Evolutionary conservation across 2,329 filamentous ascomycete species (phyloP).

Genomic region (Penicillium sp.): DNA sequence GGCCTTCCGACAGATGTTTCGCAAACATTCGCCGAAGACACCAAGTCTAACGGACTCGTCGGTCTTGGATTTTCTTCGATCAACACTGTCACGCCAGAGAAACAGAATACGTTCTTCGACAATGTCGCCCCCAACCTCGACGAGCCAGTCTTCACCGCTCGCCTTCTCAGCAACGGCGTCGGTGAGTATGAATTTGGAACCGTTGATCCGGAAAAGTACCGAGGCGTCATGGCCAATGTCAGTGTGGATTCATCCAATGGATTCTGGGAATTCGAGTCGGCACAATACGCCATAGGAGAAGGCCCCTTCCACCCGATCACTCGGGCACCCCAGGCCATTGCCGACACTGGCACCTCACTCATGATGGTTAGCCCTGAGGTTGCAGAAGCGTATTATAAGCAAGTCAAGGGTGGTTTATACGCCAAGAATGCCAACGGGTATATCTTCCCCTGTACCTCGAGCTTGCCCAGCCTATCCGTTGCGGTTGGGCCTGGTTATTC

Average conservation of each 20-base stretch:
- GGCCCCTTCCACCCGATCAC: conserved; percentile 36
- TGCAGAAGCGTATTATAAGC: conserved; percentile 58
- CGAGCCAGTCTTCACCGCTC: conserved; percentile 67
- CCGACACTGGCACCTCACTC: conserved; percentile 68
- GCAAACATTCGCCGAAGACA: conserved; percentile 56
- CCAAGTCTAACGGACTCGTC: conserved; percentile 65
- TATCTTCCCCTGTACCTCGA: conserved; percentile 56
- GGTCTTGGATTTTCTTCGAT: conserved; percentile 65
- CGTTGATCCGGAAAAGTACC: conserved; percentile 63
- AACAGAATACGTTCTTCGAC: conserved; percentile 72
- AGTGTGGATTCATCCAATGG: conserved; percentile 60
- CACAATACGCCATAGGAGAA: conserved; percentile 54
- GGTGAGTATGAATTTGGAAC: conserved; percentile 73
- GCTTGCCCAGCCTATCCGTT: conserved; percentile 55
- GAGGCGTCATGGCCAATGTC: conserved; percentile 60
- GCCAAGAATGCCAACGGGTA: conserved; percentile 47
- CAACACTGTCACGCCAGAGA: conserved; percentile 61
- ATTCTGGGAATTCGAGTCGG: conserved; percentile 66
- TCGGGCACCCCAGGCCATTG: conserved; percentile 48
- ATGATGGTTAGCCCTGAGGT: conserved; percentile 58
- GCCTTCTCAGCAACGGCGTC: conserved; percentile 57
- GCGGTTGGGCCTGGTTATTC: conserved; percentile 50
- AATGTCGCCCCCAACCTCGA: conserved; percentile 61
- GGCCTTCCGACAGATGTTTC: conserved; percentile 63
- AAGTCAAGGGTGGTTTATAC: conserved; percentile 52